Base-by-base conservation (phyloP, 139 green algal genomes). In the Medakamo hakoo region DNA sequence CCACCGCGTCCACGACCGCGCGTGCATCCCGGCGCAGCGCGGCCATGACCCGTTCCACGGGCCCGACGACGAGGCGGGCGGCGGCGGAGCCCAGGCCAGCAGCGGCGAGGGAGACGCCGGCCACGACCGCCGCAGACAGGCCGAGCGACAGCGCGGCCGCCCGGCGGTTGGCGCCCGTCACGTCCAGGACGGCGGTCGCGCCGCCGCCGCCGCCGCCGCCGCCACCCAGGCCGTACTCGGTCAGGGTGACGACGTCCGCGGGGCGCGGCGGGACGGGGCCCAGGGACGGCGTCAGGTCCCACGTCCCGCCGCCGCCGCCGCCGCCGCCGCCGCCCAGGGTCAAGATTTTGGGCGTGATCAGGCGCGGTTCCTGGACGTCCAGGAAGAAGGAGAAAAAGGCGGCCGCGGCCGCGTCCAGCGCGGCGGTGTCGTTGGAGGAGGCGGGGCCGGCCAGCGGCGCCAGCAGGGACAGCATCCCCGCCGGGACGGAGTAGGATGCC, bases 41-140 rank as follows among this genome's bases (percentile, higher is more conserved):
- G 58, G 59, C 23, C 48, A 84, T 78, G 26, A 84, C 79, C 22
- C 78, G 67, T 30, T 82, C 75, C 52, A 84, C 52, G 0, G 78
- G 78, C 49, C 48, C 30, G 4, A 85, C 65, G 30, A 85, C 65
- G 49, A 80, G 66, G 27, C 24, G 21, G 24, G 57, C 63, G 22
- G 69, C 69, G 21, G 64, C 73, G 0, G 57, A 18, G 60, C 71
- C 67, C 29, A 80, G 63, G 9, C 40, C 40, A 9, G 40, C 40
- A 2, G 76, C 31, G 21, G 58, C 56, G 30, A 67, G 63, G 60
- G 76, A 72, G 0, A 69, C 24, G 29, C 64, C 57, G 21, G 76
- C 66, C 66, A 73, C 70, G 3, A 72, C 9, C 49, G 74, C 67
- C 20, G 74, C 66, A 59, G 68, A 72, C 28, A 76, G 20, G 58